Conservation (phyloP, 495 filamentous ascomycete genomes). For the Viridothelium virens region DNA sequence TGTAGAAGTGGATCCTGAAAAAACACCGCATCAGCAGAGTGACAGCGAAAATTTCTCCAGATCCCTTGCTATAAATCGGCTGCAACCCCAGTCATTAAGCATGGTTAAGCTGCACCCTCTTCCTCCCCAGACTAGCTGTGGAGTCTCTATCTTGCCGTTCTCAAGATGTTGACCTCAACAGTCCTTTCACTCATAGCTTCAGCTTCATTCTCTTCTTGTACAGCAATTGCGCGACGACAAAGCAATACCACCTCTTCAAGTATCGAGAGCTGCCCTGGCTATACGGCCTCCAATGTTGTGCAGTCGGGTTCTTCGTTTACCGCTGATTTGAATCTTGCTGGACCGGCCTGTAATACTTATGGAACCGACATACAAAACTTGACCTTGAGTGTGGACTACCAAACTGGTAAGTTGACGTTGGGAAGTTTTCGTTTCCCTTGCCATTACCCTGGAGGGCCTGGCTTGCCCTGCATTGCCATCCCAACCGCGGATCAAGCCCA, state of each 20-base stretch:
- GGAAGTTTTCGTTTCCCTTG: neutral
- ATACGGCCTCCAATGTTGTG: constrained; percentile 15
- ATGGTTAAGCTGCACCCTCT: constrained; percentile 2
- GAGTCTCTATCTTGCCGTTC: neutral
- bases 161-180: constrained; percentile 2
- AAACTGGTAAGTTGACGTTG: constrained; percentile 14
- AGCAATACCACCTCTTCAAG: neutral
- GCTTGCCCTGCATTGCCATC: neutral
- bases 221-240: neutral
- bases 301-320: constrained; percentile 10
- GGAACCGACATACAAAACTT: constrained; percentile 14
- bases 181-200: neutral
- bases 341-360: constrained; percentile 17
- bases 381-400: constrained; percentile 13
- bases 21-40: neutral
- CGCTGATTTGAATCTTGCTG: constrained; percentile 15
- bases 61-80: neutral
- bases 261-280: constrained; percentile 17
- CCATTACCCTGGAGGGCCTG: neutral
- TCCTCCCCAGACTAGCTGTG: neutral
- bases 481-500: neutral
- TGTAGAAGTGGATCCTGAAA: constrained; percentile 3
- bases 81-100: neutral
- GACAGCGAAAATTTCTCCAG: constrained; percentile 6
- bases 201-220: neutral